Conservation (phyloP, 176 grass and related monocot species). For the Elaeis guineensis region DNA sequence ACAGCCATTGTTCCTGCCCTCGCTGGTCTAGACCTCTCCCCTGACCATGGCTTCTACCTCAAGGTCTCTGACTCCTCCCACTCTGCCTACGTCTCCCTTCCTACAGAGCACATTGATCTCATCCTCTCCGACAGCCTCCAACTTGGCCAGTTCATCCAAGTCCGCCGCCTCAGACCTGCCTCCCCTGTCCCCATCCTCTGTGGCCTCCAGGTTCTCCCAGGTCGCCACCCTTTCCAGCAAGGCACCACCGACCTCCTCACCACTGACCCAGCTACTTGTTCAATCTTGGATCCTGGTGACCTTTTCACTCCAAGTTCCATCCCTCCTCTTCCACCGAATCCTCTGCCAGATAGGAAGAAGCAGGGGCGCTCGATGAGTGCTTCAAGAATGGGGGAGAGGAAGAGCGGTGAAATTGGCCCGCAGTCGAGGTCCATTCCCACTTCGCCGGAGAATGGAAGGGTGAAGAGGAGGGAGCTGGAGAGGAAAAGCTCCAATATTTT, state of each 20-base stretch:
- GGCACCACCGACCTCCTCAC: slow-evolving; percentile 32
- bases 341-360: slow-evolving; percentile 17
- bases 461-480: slow-evolving; percentile 26
- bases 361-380: slow-evolving; percentile 18
- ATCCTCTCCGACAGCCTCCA: slow-evolving; percentile 78
- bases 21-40: slow-evolving; percentile 52
- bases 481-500: slow-evolving; percentile 22
- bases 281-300: too few relatives aligned
- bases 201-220: slow-evolving; percentile 51
- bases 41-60: slow-evolving; percentile 78
- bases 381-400: slow-evolving; percentile 13
- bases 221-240: slow-evolving; percentile 37
- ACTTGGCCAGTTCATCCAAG: slow-evolving; percentile 71
- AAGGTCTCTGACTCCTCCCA: slow-evolving; percentile 63
- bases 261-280: slow-evolving; percentile 12
- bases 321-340: slow-evolving; percentile 18
- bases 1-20: slow-evolving; percentile 12
- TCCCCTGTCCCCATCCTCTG: slow-evolving; percentile 59
- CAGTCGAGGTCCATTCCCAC: neutral
- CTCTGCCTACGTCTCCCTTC: slow-evolving; percentile 73
- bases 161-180: slow-evolving; percentile 43
- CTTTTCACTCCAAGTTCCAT: too few relatives aligned
- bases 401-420: neutral
- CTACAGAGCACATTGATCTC: slow-evolving; percentile 61
- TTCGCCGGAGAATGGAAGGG: neutral